Percentiles rank a stretch among this genome's conserved stretches.
These are phyloP conservation scores for Didymella exigua DNA, from an alignment of 2,329 filamentous ascomycete species.

Conservation along the genomic window DNA sequence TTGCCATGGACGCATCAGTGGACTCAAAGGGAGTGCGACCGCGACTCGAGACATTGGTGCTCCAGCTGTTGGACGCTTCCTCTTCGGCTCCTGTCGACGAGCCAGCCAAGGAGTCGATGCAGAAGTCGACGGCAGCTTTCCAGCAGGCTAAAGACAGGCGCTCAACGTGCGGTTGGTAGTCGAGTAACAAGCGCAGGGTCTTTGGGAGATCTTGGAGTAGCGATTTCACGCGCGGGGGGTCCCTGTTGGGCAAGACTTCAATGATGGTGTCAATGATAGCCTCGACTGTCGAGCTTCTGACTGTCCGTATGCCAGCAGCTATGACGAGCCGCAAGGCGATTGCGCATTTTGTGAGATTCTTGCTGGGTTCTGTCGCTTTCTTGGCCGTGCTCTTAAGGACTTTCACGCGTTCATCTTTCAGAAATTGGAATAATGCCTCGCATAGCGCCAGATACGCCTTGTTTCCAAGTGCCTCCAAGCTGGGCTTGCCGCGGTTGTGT, in stretches of 20 bases:
- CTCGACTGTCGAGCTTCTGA: slow-evolving; percentile 79
- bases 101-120: slow-evolving; percentile 63
- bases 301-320: slow-evolving; percentile 68
- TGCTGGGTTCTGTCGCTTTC: slow-evolving; percentile 25
- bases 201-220: slow-evolving; percentile 82
- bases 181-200: slow-evolving; percentile 71
- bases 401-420: slow-evolving; percentile 68
- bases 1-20: slow-evolving; percentile 30
- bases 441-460: slow-evolving; percentile 82
- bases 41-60: slow-evolving; percentile 37
- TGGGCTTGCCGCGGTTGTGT: slow-evolving; percentile 55
- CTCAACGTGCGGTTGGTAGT: slow-evolving; percentile 78
- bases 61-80: slow-evolving; percentile 36
- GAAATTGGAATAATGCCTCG: slow-evolving; percentile 76
- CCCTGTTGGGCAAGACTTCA: slow-evolving; percentile 68
- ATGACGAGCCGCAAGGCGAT: slow-evolving; percentile 74
- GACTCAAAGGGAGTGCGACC: slow-evolving; percentile 41
- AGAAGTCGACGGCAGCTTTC: slow-evolving; percentile 73
- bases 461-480: slow-evolving; percentile 64
- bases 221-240: slow-evolving; percentile 65
- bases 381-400: slow-evolving; percentile 61
- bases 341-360: slow-evolving; percentile 71
- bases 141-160: slow-evolving; percentile 73
- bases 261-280: slow-evolving; percentile 81
- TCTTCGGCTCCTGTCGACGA: slow-evolving; percentile 33